Conservation (phyloP, 768 basidiomycete genomes). For the Austroboletus festivus region DNA sequence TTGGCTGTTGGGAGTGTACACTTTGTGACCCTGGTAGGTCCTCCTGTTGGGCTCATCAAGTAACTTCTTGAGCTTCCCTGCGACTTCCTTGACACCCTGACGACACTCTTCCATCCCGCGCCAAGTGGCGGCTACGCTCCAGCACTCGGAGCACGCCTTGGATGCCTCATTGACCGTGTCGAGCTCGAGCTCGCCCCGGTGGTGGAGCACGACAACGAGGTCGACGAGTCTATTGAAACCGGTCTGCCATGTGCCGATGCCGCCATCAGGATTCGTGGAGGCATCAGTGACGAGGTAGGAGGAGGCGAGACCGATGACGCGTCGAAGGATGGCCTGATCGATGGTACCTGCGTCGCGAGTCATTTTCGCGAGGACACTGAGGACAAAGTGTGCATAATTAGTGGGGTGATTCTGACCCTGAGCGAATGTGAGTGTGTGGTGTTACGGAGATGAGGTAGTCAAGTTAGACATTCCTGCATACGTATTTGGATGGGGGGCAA, state of each 20-base stretch:
- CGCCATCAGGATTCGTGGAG: conserved; percentile 55
- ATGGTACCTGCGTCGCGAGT: conserved; percentile 44
- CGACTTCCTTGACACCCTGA: conserved; percentile 59
- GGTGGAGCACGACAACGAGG: conserved; percentile 67
- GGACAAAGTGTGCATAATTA: conserved; percentile 59
- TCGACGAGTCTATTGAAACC: conserved; percentile 73
- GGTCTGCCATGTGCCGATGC: conserved; percentile 58
- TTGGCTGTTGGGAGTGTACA: conserved; percentile 29
- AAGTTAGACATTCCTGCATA: conserved; percentile 28
- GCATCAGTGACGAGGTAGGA: conserved; percentile 79
- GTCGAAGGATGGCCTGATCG: conserved; percentile 60
- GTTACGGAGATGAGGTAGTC: neutral
- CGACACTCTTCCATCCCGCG: conserved; percentile 61
- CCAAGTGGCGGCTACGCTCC: conserved; percentile 71
- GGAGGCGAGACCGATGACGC: conserved; percentile 66
- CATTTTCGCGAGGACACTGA: conserved; percentile 51
- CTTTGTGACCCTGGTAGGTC: conserved; percentile 32
- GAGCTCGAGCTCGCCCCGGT: conserved; percentile 64
- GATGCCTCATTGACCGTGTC: conserved; percentile 68
- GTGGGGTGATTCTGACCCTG: conserved; percentile 43
- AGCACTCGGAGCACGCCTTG: conserved; percentile 72
- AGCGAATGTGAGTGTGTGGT: conserved; percentile 8
- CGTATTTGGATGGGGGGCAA: conserved; percentile 25
- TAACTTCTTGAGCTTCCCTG: conserved; percentile 54
- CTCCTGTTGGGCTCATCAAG: conserved; percentile 35